Evolutionary conservation across 169 alveolate genomes (phyloP), one percentile per base, ranked within the genome.

Genomic region (Perkinsus olseni): DNA sequence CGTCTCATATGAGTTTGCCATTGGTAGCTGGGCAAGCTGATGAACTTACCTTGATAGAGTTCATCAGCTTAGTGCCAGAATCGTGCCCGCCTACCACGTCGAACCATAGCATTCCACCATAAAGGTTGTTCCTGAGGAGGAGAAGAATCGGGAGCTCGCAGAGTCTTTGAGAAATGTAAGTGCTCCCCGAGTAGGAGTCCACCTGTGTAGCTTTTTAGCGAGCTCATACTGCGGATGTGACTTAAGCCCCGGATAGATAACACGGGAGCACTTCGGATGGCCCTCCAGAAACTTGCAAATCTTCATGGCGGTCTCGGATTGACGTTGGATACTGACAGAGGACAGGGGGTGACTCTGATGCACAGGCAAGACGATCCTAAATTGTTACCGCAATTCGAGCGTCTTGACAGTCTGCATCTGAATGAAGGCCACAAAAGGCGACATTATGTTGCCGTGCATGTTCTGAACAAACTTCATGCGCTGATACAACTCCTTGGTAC

Each of bases 61-160:
- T 38, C 92, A 82, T 82, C 4, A 82, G 92, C 92, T 38, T 82
- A 38, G 39, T 82, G 21, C 92, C 39, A 0, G 50, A 28, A 34
- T 36, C 92, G n/a, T 3, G 28, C 13, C 37, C 38, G 0, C 39
- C 40, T 0, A 91, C 93, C 74, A 93, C 94, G 74, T 95, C 96
- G 45, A 94, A 94, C 94, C 96, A 95, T 34, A 96, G 95, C 95
- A 96, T 95, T 38, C 96, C 96, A 11, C 97, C 97, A 50, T 96
- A 94, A 11, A 95, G 34, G 31, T 95, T 95, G 34, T 94, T 91
- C 24, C 82, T 62, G 31, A 62, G 17, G 82, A n/a, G n/a, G n/a
- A n/a, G n/a, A n/a, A n/a, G n/a, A n/a, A n/a, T n/a, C n/a, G n/a
- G n/a, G n/a, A n/a, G n/a, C n/a, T n/a, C n/a, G n/a, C n/a, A n/a